A percentile compares a stretch with the other conserved stretches of the same genome.
phyloP scores from a whole-genome alignment of 768 basidiomycete species.

The Tricholoma hemisulphureum region DNA sequence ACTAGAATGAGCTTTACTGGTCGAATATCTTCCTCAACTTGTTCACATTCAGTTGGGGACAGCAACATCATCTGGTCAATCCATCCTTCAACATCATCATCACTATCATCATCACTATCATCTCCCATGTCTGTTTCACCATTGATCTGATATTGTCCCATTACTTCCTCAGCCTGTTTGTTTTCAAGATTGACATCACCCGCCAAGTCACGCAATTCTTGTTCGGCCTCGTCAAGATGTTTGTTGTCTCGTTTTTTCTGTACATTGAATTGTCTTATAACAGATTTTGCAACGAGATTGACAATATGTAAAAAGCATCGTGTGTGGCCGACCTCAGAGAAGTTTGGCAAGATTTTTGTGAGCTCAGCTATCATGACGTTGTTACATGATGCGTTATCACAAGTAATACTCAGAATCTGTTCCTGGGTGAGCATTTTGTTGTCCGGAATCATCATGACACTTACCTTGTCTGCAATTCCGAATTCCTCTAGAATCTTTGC shows the following conservation, averaged over 20 bases:
- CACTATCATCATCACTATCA: too few relatives aligned
- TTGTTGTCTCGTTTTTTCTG: too few relatives aligned
- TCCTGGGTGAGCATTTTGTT: background rate
- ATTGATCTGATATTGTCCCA: background rate
- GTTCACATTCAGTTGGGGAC: background rate
- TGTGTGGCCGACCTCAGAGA: background rate
- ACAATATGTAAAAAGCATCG: too few relatives aligned
- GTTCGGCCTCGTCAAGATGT: too few relatives aligned
- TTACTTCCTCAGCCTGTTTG: background rate
- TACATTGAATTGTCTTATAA: background rate
- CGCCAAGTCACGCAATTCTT: too few relatives aligned
- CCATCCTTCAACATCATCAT: background rate
- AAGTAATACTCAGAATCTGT: too few relatives aligned
- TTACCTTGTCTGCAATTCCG: too few relatives aligned
- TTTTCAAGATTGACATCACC: too few relatives aligned
- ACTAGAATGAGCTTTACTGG: background rate
- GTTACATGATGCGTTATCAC: slow-evolving; percentile 5
- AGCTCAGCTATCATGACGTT: background rate
- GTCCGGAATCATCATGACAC: background rate
- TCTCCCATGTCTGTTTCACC: background rate
- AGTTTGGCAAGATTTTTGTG: background rate
- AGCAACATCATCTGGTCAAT: background rate
- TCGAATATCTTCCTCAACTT: background rate
- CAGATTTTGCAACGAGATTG: slow-evolving; percentile 6
- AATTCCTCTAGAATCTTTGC: too few relatives aligned